A percentile compares a stretch with the other conserved stretches of the same genome.
Evolutionary conservation across 2,329 filamentous ascomycete genomes (phyloP).

Genomic region (Capronia coronata): DNA sequence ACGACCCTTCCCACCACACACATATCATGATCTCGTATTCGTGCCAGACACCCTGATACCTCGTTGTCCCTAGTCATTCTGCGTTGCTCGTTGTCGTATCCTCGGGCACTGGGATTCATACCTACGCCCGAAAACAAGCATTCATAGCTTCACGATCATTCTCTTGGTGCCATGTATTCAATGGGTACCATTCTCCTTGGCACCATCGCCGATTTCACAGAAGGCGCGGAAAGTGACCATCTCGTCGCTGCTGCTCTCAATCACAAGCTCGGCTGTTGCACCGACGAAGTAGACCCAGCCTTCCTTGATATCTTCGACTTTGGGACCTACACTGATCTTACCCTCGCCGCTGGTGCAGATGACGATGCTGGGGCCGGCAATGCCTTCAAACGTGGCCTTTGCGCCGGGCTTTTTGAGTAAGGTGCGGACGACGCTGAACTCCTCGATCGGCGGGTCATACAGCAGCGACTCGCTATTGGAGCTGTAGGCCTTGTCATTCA

Average conservation of each 20-base stretch:
- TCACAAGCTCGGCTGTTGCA: conserved; percentile 72
- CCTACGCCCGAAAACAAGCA: background rate
- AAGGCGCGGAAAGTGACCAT: conserved; percentile 91
- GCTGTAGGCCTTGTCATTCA: conserved; percentile 76
- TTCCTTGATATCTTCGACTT: conserved; percentile 64
- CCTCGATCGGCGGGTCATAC: conserved; percentile 94
- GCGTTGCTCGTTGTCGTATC: background rate
- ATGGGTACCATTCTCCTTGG: conserved; percentile 29
- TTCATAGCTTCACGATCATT: background rate
- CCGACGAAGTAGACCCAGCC: conserved; percentile 81
- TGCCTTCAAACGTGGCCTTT: conserved; percentile 80
- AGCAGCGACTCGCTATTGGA: conserved; percentile 65
- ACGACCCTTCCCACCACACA: too few species aligned
- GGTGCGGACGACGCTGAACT: conserved; percentile 84
- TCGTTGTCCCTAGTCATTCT: background rate
- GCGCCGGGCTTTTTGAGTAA: conserved; percentile 63
- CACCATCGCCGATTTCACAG: conserved; percentile 63
- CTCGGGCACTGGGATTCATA: background rate
- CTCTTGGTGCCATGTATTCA: conserved; percentile 17
- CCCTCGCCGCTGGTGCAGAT: conserved; percentile 83
- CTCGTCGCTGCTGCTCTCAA: conserved; percentile 64
- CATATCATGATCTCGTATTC: too few species aligned
- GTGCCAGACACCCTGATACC: too few species aligned
- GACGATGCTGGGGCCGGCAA: conserved; percentile 84
- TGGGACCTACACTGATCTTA: conserved; percentile 76